A percentile compares a stretch with the other conserved stretches of the same genome.
These are phyloP conservation scores for Trichoderma cornu-damae DNA, from an alignment of 2,329 filamentous ascomycete genomes.

Conservation along the genomic window DNA sequence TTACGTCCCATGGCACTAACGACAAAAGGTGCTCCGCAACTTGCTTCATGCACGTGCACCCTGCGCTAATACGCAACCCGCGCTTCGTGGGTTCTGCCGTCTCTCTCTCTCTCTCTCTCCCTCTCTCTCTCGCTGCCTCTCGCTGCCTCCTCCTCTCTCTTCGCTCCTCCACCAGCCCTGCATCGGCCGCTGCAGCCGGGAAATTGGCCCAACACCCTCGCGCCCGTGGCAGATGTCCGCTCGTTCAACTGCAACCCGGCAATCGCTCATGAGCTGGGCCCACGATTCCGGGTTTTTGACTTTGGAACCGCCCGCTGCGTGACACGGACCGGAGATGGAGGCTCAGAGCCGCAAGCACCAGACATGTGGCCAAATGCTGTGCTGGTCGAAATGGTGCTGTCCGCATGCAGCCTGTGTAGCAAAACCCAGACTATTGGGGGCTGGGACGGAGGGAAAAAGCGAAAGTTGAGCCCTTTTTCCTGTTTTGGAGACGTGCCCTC, in stretches of 20 bases:
- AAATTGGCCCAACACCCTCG: slow-evolving; percentile 24
- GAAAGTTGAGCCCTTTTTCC: slow-evolving; percentile 1
- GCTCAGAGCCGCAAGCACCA: slow-evolving; percentile 9
- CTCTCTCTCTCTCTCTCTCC: too few relatives aligned
- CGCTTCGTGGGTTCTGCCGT: not conserved
- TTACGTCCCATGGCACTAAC: too few relatives aligned
- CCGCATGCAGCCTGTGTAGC: slow-evolving; percentile 12
- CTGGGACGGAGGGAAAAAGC: not conserved
- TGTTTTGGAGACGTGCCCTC: not conserved
- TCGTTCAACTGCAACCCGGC: slow-evolving; percentile 9
- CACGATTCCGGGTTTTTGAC: slow-evolving; percentile 17
- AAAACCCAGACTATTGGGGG: slow-evolving; percentile 5
- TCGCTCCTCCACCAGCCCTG: slow-evolving; percentile 17
- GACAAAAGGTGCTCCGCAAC: too few relatives aligned
- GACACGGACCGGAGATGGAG: not conserved
- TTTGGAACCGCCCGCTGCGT: slow-evolving; percentile 8
- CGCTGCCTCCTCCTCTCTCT: slow-evolving; percentile 2
- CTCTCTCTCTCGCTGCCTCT: too few relatives aligned
- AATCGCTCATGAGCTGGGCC: not conserved
- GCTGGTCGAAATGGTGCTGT: not conserved
- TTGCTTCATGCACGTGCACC: too few relatives aligned
- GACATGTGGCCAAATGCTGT: slow-evolving; percentile 9
- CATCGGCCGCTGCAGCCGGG: slow-evolving; percentile 21
- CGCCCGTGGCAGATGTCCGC: slow-evolving; percentile 15
- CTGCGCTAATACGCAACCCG: too few relatives aligned